A percentile compares a stretch with the other conserved stretches of the same genome.
Conservation (phyloP, 176 grass and related monocot species). For the Aegilops speltoides region DNA sequence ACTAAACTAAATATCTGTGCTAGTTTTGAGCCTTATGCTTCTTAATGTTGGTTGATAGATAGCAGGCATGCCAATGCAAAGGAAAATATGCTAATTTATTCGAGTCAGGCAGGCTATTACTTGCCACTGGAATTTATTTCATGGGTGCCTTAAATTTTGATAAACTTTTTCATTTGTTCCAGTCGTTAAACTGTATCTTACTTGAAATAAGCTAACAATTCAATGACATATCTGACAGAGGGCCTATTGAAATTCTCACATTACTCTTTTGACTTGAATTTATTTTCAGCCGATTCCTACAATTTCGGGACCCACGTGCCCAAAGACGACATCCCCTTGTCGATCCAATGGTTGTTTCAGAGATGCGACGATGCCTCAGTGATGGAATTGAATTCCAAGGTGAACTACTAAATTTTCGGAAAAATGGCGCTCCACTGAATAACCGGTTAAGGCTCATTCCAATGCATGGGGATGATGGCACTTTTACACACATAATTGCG, state of each 20-base stretch:
- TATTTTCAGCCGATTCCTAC: constrained; percentile 90
- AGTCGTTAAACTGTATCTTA: neutral
- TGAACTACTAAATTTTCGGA: constrained; percentile 89
- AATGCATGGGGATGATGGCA: constrained; percentile 72
- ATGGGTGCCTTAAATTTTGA: neutral
- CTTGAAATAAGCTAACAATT: constrained; percentile 25
- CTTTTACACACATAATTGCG: constrained; percentile 80
- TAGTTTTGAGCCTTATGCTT: neutral
- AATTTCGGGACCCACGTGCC: constrained; percentile 81
- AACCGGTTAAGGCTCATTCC: constrained; percentile 78
- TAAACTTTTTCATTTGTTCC: neutral
- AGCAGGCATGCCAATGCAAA: neutral
- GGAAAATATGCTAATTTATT: neutral
- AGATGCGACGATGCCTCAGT: constrained; percentile 70
- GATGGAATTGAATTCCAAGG: constrained; percentile 87
- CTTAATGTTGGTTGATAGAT: neutral
- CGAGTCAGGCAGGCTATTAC: neutral
- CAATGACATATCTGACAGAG: constrained; percentile 27
- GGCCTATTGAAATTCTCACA: constrained; percentile 42
- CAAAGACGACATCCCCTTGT: constrained; percentile 87
- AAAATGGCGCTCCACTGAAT: constrained; percentile 77
- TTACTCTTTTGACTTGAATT: constrained; percentile 48
- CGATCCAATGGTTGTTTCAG: constrained; percentile 79
- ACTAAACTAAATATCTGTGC: neutral
- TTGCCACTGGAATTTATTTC: neutral